Conservation (phyloP, 345 rosid genomes). For the Mallotus nudiflorus region DNA sequence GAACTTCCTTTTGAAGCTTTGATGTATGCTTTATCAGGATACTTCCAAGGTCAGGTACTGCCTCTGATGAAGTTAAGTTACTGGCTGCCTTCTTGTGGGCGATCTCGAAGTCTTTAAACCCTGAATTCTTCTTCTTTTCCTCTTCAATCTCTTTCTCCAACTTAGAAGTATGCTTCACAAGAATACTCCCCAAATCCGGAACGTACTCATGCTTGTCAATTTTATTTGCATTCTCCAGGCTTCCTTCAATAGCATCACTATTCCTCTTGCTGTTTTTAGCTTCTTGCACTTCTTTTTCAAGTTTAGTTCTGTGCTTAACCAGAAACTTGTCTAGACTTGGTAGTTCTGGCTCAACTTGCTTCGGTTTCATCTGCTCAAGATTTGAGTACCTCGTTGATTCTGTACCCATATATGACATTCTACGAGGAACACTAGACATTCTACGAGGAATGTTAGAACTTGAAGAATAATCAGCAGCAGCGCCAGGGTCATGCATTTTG, state of each 20-base stretch:
- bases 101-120: constrained; percentile 21
- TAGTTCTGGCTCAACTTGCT: constrained; percentile 47
- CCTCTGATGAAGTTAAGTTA: constrained; percentile 30
- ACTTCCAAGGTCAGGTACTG: constrained; percentile 50
- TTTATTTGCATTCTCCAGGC: constrained; percentile 12
- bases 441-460: constrained; percentile 35
- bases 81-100: constrained; percentile 25
- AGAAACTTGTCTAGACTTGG: constrained; percentile 81
- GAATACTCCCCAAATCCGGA: constrained; percentile 60
- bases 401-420: constrained; percentile 40
- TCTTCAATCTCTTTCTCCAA: constrained; percentile 63
- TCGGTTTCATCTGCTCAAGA: constrained; percentile 30
- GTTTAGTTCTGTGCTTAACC: constrained; percentile 75
- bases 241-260: constrained; percentile 26
- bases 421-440: constrained; percentile 31
- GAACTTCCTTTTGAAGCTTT: constrained; percentile 32
- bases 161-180: constrained; percentile 61
- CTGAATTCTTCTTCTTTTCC: constrained; percentile 47
- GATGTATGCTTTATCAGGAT: constrained; percentile 45
- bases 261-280: constrained; percentile 55
- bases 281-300: constrained; percentile 83
- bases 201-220: constrained; percentile 20
- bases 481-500: constrained; percentile 37
- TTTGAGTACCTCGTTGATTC: constrained; percentile 26
- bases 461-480: constrained; percentile 26